These are phyloP conservation scores for Gypsophila paniculata DNA, from an alignment of 179 eudicot genomes.

Conservation along the genomic window DNA sequence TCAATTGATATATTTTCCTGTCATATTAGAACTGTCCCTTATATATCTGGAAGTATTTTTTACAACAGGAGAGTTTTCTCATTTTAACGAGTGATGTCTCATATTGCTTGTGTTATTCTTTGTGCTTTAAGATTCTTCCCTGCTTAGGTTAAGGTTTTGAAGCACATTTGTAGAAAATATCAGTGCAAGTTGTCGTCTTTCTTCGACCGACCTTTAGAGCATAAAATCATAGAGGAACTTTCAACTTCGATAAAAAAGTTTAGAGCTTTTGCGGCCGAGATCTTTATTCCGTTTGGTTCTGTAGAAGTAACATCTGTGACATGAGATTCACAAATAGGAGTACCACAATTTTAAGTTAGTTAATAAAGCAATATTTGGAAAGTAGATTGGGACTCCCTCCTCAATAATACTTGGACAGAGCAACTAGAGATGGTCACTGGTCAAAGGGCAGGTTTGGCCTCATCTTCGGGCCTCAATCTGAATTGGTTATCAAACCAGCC, in stretches of 20 bases:
- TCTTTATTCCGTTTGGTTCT: not conserved
- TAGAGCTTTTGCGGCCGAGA: not conserved
- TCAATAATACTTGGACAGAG: no score
- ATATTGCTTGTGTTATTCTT: not conserved
- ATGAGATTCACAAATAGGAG: not conserved
- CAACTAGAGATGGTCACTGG: no score
- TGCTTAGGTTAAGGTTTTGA: not conserved
- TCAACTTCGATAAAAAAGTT: not conserved
- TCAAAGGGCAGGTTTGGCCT: no score
- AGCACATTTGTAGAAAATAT: not conserved
- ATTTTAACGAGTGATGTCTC: not conserved
- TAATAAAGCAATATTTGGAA: not conserved
- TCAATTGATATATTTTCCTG: no score
- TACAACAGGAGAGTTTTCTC: no score
- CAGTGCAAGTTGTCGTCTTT: not conserved
- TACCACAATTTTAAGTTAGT: not conserved
- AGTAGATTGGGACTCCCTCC: not conserved
- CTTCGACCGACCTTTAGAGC: not conserved
- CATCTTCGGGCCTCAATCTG: no score
- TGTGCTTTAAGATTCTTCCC: not conserved
- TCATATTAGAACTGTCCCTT: no score
- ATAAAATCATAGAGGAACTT: not conserved
- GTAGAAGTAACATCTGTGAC: not conserved
- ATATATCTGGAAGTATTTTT: no score
- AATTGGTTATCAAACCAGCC: no score